These are phyloP conservation scores for Chlorella sp. DNA, from an alignment of 139 green algal genomes.

Conservation along the genomic window DNA sequence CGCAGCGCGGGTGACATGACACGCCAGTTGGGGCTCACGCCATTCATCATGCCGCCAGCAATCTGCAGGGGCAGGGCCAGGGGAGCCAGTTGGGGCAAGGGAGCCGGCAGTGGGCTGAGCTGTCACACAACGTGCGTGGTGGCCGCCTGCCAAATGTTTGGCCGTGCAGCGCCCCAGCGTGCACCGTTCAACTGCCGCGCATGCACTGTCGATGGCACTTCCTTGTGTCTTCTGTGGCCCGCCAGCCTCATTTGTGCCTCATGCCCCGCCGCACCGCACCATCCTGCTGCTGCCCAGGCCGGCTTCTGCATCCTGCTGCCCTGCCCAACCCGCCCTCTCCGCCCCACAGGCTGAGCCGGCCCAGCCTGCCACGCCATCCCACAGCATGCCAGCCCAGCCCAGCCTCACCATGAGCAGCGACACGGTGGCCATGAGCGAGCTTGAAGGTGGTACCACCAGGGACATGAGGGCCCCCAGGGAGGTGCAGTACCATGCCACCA, in stretches of 20 bases:
- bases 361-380: neutral
- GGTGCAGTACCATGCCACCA: constrained; percentile 54
- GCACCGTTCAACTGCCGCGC: no score
- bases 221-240: neutral
- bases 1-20: constrained; percentile 47
- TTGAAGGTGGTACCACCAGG: constrained; percentile 44
- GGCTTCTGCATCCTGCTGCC: neutral
- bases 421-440: constrained; percentile 56
- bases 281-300: no score
- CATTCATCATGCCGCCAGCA: constrained; percentile 61
- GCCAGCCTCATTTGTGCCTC: neutral
- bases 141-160: no score
- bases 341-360: no score
- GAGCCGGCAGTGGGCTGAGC: no score
- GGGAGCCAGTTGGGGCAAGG: no score
- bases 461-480: constrained; percentile 32
- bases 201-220: neutral
- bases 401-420: constrained; percentile 47
- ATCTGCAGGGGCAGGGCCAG: neutral
- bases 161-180: no score
- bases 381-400: neutral
- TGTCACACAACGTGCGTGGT: no score
- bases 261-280: no score
- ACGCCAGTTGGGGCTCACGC: constrained; percentile 53
- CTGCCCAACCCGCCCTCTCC: neutral